These are phyloP conservation scores for Clavulina sp. DNA, from an alignment of 768 basidiomycete genomes.

Conservation along the genomic window DNA sequence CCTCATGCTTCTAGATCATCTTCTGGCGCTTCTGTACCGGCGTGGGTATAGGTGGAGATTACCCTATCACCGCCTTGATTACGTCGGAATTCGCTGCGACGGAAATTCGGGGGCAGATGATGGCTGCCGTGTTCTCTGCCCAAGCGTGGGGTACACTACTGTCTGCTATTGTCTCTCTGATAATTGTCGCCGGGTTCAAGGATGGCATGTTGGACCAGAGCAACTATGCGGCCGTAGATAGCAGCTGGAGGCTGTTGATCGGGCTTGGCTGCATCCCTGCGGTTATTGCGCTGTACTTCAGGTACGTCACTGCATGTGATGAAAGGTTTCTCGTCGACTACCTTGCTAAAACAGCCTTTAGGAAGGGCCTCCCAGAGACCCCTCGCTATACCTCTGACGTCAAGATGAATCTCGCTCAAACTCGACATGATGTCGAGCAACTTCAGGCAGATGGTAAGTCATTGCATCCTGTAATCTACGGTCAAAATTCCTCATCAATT, in stretches of 20 bases:
- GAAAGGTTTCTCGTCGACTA: background rate
- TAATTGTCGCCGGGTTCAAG: conserved; percentile 56
- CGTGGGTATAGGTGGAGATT: conserved; percentile 77
- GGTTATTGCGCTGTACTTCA: conserved; percentile 53
- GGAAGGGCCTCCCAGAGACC: conserved; percentile 82
- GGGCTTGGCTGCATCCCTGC: conserved; percentile 77
- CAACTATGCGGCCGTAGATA: conserved; percentile 39
- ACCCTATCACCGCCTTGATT: conserved; percentile 71
- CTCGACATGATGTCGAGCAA: conserved; percentile 50
- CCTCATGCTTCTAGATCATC: no score
- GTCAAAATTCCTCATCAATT: background rate
- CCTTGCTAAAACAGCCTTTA: conserved; percentile 28
- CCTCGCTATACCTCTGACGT: conserved; percentile 88
- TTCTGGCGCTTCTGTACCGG: conserved; percentile 66
- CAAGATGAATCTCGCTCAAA: conserved; percentile 65
- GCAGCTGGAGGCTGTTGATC: conserved; percentile 73
- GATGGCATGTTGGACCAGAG: conserved; percentile 29
- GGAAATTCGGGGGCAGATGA: conserved; percentile 61
- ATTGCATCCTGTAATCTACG: conserved; percentile 4
- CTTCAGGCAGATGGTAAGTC: conserved; percentile 28
- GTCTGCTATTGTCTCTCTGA: conserved; percentile 46
- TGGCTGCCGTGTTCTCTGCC: conserved; percentile 73
- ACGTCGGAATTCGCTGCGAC: conserved; percentile 68
- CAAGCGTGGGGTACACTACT: conserved; percentile 83
- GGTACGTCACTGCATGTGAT: background rate